phyloP scores from a whole-genome alignment of 2,329 filamentous ascomycete genomes.

The Dothideomycetes sp. region DNA sequence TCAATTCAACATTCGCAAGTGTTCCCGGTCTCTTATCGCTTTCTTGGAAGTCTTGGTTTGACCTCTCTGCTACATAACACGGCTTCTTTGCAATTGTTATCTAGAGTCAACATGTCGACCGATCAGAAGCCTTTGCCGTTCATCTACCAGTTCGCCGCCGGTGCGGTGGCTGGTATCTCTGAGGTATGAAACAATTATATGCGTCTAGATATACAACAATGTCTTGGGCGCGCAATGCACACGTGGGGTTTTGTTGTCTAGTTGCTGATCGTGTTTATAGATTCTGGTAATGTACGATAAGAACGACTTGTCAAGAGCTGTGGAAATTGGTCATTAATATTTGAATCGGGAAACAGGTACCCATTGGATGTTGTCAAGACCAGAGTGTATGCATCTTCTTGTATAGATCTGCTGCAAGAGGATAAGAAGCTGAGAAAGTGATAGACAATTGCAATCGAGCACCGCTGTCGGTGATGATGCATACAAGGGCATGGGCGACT shows the following conservation, averaged over 20 bases:
- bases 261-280: slow-evolving; percentile 6
- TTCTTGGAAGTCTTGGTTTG: too few species aligned
- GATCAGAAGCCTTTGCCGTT: slow-evolving; percentile 71
- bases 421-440: slow-evolving; percentile 13
- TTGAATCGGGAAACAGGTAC: slow-evolving; percentile 45
- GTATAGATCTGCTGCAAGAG: neutral
- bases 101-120: slow-evolving; percentile 33
- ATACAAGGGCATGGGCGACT: slow-evolving; percentile 97
- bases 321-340: neutral
- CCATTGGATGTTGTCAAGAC: slow-evolving; percentile 98
- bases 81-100: too few species aligned
- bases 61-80: too few species aligned
- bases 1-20: too few species aligned
- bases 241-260: too few species aligned
- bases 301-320: neutral
- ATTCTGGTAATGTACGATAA: slow-evolving; percentile 42
- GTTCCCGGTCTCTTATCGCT: too few species aligned
- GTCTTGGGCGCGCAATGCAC: neutral
- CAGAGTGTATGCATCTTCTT: slow-evolving; percentile 59
- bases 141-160: slow-evolving; percentile 88
- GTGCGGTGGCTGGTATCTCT: slow-evolving; percentile 94
- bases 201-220: too few species aligned
- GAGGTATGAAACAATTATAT: slow-evolving; percentile 53
- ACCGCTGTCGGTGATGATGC: slow-evolving; percentile 59
- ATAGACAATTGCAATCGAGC: slow-evolving; percentile 77